Evolutionary conservation across 169 alveolate species (phyloP).

Genomic region (Eimeria tenella): DNA sequence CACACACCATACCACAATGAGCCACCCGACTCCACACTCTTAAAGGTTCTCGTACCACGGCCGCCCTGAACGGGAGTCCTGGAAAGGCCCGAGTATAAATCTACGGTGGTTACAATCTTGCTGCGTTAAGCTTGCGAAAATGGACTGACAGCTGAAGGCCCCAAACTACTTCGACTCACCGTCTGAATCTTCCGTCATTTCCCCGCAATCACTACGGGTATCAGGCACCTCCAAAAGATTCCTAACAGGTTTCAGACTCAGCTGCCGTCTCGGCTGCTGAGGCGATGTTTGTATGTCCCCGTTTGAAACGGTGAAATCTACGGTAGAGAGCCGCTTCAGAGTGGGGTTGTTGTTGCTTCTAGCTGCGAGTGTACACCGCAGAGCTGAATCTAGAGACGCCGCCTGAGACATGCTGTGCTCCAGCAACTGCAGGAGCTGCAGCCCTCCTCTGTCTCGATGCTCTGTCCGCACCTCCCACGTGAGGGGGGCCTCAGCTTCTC

Average conservation of each 20-base stretch:
- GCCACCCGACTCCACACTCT: background rate
- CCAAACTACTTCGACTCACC: background rate
- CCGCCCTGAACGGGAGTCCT: no score
- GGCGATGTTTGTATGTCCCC: background rate
- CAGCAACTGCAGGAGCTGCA: slow-evolving; percentile 76
- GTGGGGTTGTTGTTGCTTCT: slow-evolving; percentile 54
- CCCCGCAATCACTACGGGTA: slow-evolving; percentile 65
- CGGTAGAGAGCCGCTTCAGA: slow-evolving; percentile 7
- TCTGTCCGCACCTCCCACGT: slow-evolving; percentile 71
- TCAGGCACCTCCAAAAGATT: slow-evolving; percentile 28
- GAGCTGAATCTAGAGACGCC: slow-evolving; percentile 66
- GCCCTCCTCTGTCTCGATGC: slow-evolving; percentile 51
- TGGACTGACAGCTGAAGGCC: no score
- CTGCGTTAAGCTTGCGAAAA: no score
- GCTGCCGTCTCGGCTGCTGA: slow-evolving; percentile 51
- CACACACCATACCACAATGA: background rate
- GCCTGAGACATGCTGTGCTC: slow-evolving; percentile 71
- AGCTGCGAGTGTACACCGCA: slow-evolving; percentile 66
- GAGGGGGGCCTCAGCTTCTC: slow-evolving; percentile 56
- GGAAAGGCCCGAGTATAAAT: no score
- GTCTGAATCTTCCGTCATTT: slow-evolving; percentile 18
- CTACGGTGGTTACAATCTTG: no score
- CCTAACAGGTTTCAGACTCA: slow-evolving; percentile 16
- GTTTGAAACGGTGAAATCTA: background rate
- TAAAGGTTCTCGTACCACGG: no score